Percentiles rank a stretch among this genome's conserved stretches.
phyloP scores from a whole-genome alignment of 169 alveolate genomes.

The Perkinsus marinus region DNA sequence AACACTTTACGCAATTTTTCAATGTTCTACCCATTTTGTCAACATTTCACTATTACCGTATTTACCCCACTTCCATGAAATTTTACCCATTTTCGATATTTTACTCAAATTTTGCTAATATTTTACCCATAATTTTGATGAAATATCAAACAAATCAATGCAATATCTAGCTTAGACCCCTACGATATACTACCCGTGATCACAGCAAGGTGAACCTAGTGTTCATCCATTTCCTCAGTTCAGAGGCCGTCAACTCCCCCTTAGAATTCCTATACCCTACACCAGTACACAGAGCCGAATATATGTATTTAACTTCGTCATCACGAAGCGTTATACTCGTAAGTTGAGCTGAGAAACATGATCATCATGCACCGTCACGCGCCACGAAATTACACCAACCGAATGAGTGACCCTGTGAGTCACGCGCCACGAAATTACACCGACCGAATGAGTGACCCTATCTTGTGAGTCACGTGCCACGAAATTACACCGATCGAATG shows the following conservation, averaged over 20 bases:
- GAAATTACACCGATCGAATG: neutral
- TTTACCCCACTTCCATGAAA: no score
- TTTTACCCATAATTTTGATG: no score
- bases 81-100: no score
- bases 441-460: neutral
- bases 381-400: neutral
- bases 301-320: neutral
- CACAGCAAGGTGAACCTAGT: neutral
- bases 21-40: no score
- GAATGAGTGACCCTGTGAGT: neutral
- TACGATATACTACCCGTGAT: neutral
- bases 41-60: no score
- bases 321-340: neutral
- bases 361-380: neutral
- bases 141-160: no score
- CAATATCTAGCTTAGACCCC: no score
- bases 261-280: neutral
- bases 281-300: neutral
- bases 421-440: neutral
- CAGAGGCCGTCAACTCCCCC: neutral
- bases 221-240: neutral
- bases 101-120: no score
- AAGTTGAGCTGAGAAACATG: neutral
- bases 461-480: neutral
- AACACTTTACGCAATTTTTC: no score